Evolutionary conservation across 176 grass and related monocot genomes (phyloP).

Genomic region (Carex pumila): DNA sequence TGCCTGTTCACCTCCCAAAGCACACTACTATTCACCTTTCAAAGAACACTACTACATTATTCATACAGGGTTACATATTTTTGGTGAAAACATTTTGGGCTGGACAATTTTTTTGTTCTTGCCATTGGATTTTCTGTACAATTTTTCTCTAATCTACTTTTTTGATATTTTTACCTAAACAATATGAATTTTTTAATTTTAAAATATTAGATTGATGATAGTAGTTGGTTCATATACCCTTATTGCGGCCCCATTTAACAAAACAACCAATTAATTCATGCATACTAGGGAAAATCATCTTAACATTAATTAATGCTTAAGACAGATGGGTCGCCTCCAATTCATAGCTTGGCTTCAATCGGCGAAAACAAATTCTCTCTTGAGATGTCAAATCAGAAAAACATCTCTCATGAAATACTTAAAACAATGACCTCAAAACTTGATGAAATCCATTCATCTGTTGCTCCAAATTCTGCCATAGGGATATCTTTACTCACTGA

Average conservation of each 20-base stretch:
- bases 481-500: conserved; percentile 72
- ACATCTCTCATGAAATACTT: conserved; percentile 61
- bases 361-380: conserved; percentile 77
- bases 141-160: background rate
- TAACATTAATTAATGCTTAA: conserved; percentile 10
- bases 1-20: background rate
- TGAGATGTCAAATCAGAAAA: conserved; percentile 57
- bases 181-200: background rate
- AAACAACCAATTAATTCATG: background rate
- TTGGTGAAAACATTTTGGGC: background rate
- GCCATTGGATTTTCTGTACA: background rate
- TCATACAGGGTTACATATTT: background rate
- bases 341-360: conserved; percentile 76
- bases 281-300: background rate
- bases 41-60: background rate
- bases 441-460: conserved; percentile 60
- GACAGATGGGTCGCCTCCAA: conserved; percentile 83
- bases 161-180: background rate
- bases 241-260: background rate
- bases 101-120: background rate
- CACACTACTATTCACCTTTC: background rate
- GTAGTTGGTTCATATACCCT: background rate
- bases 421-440: conserved; percentile 70
- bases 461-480: conserved; percentile 59
- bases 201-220: background rate